Evolutionary conservation across 192 early-diverging fungal genomes (phyloP).

Genomic region (Mortierella antarctica): DNA sequence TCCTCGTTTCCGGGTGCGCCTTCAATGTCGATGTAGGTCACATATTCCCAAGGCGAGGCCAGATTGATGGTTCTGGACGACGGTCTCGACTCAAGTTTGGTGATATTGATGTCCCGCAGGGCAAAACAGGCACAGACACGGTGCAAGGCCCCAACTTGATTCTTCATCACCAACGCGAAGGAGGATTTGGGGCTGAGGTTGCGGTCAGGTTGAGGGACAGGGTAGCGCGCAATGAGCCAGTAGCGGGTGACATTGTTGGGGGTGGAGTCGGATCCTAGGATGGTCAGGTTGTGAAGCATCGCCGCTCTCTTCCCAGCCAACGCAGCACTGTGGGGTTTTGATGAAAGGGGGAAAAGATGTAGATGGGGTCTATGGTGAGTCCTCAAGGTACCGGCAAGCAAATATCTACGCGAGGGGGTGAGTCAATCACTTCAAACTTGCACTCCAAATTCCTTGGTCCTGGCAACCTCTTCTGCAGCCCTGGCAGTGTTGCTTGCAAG

Average conservation of each 20-base stretch:
- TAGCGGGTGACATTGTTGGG: constrained; percentile 47
- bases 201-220: constrained; percentile 35
- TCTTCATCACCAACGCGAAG: constrained; percentile 45
- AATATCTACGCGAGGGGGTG: not conserved
- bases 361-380: not conserved
- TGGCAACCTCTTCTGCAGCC: constrained; percentile 47
- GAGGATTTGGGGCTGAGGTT: constrained; percentile 45
- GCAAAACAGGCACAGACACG: constrained; percentile 43
- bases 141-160: constrained; percentile 44
- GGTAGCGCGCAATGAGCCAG: constrained; percentile 44
- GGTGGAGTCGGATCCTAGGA: constrained; percentile 39
- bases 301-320: constrained; percentile 40
- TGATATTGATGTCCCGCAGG: constrained; percentile 43
- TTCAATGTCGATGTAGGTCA: constrained; percentile 48
- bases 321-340: constrained; percentile 24
- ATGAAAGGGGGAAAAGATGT: not conserved
- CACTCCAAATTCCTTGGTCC: constrained; percentile 23
- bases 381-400: not conserved
- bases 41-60: constrained; percentile 45
- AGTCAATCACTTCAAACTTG: not conserved
- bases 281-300: constrained; percentile 26
- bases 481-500: constrained; percentile 44
- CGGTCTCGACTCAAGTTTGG: constrained; percentile 43
- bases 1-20: constrained; percentile 45
- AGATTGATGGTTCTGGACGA: constrained; percentile 30